Conservation (phyloP, 2,329 filamentous ascomycete species). For the Blastomyces percursus region DNA sequence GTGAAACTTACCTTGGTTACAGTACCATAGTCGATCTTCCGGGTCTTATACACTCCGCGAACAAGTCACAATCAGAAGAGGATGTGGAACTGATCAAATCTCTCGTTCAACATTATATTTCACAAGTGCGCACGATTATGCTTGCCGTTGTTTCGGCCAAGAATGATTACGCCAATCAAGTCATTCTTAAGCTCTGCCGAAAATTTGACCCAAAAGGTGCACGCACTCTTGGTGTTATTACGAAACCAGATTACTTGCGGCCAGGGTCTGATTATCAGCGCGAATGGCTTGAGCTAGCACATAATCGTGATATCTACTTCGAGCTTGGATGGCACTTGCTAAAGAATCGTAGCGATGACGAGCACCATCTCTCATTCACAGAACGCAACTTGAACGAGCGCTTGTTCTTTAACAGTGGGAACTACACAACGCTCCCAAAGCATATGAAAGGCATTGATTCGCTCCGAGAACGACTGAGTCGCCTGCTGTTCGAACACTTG, state of each 20-base stretch:
- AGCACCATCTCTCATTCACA: background rate
- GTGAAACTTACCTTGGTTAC: background rate
- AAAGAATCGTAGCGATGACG: conserved; percentile 3
- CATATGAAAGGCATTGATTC: conserved; percentile 4
- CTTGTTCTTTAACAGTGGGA: conserved; percentile 4
- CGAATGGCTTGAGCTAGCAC: conserved; percentile 4
- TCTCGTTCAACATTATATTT: conserved; percentile 33
- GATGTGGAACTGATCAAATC: conserved; percentile 31
- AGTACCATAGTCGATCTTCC: conserved; percentile 38
- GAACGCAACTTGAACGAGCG: conserved; percentile 7
- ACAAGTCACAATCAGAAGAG: conserved; percentile 18
- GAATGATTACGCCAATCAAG: too few relatives aligned
- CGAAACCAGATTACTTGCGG: conserved; percentile 45
- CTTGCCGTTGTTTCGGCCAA: conserved; percentile 35
- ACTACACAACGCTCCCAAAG: conserved; percentile 3
- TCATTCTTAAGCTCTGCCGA: conserved; percentile 34
- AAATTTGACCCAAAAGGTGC: conserved; percentile 26
- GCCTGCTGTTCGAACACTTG: background rate
- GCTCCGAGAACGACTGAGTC: conserved; percentile 6
- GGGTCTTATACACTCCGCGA: conserved; percentile 32
- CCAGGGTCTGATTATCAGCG: background rate
- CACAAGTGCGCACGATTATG: conserved; percentile 31
- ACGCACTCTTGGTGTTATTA: conserved; percentile 41
- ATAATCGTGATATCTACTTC: conserved; percentile 9
- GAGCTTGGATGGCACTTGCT: conserved; percentile 10